Evolutionary conservation across 2,329 filamentous ascomycete species (phyloP).

Genomic region (Xylaria sp.): DNA sequence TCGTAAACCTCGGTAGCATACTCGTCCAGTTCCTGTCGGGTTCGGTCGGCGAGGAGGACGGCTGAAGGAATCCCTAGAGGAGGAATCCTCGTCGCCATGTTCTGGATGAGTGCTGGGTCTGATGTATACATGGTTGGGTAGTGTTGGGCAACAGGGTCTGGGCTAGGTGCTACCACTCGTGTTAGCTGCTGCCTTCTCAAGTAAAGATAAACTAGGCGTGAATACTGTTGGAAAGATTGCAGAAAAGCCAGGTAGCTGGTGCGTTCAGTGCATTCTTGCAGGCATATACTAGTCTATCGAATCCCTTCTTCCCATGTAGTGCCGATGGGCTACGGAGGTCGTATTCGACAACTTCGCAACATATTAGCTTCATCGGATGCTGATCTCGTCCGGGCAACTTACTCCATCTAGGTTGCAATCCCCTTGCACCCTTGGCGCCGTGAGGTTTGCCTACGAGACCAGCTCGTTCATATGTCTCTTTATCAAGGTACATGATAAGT

Average conservation of each 20-base stretch:
- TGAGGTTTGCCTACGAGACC: constrained; percentile 80
- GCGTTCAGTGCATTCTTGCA: constrained; percentile 79
- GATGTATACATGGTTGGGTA: constrained; percentile 58
- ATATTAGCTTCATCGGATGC: constrained; percentile 44
- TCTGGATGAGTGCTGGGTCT: constrained; percentile 48
- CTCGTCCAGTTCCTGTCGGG: constrained; percentile 68
- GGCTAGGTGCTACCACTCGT: constrained; percentile 55
- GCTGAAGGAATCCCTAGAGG: constrained; percentile 49
- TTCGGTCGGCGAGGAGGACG: constrained; percentile 51
- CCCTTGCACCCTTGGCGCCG: constrained; percentile 67
- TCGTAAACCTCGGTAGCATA: constrained; percentile 74
- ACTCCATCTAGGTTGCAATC: constrained; percentile 79
- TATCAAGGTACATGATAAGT: constrained; percentile 81
- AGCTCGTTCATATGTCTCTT: constrained; percentile 82
- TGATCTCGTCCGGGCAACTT: constrained; percentile 46
- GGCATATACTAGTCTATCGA: constrained; percentile 81
- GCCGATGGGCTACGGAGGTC: constrained; percentile 81
- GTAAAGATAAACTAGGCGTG: constrained; percentile 3
- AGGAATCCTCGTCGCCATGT: constrained; percentile 49
- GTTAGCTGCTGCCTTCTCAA: constrained; percentile 22
- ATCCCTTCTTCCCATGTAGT: constrained; percentile 84
- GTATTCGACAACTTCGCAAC: constrained; percentile 73
- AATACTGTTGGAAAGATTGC: constrained; percentile 67
- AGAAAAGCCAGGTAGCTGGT: constrained; percentile 81
- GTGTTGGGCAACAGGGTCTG: constrained; percentile 61